Percentiles rank a stretch among this genome's conserved stretches.
Evolutionary conservation across 148 eudicot genomes (phyloP).

Genomic region (Amaranthus hypochondriacus): DNA sequence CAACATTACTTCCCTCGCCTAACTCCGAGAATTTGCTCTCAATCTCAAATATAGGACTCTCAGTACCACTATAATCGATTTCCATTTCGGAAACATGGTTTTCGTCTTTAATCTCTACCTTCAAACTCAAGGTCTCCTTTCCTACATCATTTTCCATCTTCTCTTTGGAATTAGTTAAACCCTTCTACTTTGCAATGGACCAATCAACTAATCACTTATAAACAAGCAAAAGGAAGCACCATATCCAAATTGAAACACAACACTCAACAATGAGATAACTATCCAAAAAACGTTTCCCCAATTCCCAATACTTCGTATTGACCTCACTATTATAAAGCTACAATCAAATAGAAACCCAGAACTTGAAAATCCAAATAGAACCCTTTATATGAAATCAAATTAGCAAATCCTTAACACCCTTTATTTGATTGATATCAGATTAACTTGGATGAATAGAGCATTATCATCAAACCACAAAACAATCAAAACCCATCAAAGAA

Average conservation of each 20-base stretch:
- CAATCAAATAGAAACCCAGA: too few species aligned
- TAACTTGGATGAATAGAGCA: too few species aligned
- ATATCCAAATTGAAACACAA: conserved; percentile 17
- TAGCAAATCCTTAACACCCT: too few species aligned
- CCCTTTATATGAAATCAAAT: too few species aligned
- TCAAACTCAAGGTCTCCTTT: conserved; percentile 24
- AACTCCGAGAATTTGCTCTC: conserved; percentile 36
- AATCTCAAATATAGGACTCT: conserved; percentile 29
- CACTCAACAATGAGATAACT: conserved; percentile 5
- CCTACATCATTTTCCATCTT: conserved; percentile 32
- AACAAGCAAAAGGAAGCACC: conserved; percentile 7
- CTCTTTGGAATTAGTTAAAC: not conserved
- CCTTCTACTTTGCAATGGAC: not conserved
- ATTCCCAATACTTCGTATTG: conserved; percentile 1
- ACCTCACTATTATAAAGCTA: too few species aligned
- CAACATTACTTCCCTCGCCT: conserved; percentile 73
- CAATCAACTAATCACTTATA: conserved; percentile 10
- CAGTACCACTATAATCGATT: conserved; percentile 38
- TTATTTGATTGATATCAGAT: too few species aligned
- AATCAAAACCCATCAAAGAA: too few species aligned
- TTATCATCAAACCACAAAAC: too few species aligned
- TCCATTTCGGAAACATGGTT: conserved; percentile 61
- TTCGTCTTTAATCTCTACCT: conserved; percentile 30
- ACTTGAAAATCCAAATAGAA: too few species aligned
- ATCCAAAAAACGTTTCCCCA: not conserved